Percentiles rank a stretch among this genome's conserved stretches.
Conservation (phyloP, 257 asterid genomes). For the Capsicum rhomboideum region DNA sequence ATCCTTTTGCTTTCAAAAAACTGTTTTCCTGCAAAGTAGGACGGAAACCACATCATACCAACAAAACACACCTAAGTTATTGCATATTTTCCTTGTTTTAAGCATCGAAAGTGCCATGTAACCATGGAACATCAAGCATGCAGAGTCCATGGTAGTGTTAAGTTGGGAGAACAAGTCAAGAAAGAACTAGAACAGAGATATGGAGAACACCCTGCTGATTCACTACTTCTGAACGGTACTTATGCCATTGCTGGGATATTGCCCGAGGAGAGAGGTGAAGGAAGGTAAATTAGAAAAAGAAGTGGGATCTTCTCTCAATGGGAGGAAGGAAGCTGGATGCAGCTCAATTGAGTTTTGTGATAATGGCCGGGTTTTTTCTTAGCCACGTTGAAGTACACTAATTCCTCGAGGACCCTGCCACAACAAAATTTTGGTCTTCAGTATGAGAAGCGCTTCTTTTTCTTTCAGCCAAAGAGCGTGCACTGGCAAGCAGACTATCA, state of each 20-base stretch:
- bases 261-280: constrained; percentile 13
- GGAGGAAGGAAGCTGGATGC: constrained; percentile 42
- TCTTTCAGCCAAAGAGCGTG: not conserved
- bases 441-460: not conserved
- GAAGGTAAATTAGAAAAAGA: constrained; percentile 9
- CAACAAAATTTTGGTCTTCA: not conserved
- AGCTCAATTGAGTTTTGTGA: constrained; percentile 24
- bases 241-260: constrained; percentile 45
- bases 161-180: constrained; percentile 41
- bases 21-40: no score
- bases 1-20: no score
- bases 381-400: not conserved
- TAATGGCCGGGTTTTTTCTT: not conserved
- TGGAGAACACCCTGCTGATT: constrained; percentile 45
- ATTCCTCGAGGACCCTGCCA: not conserved
- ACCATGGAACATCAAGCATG: no score
- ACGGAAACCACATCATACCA: no score
- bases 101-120: no score
- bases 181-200: constrained; percentile 24
- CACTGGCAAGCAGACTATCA: not conserved
- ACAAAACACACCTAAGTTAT: no score
- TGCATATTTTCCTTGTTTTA: no score
- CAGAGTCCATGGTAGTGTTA: constrained; percentile 43
- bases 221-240: constrained; percentile 24
- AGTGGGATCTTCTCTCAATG: constrained; percentile 1